Conservation (phyloP, 306 rosid genomes). For the Cercis canadensis region DNA sequence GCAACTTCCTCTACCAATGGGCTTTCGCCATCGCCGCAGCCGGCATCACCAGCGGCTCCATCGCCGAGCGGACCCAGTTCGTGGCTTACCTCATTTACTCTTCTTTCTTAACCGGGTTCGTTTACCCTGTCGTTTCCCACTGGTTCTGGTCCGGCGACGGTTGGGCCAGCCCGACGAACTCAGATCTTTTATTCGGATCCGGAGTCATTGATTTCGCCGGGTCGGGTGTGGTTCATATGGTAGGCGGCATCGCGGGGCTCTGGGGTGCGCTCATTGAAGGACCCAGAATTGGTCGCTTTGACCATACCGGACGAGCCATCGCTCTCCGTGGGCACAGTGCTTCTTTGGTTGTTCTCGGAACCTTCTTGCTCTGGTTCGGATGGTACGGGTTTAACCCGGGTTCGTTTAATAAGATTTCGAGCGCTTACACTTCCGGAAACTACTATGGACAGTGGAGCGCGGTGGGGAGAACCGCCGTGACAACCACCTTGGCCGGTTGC, state of each 20-base stretch:
- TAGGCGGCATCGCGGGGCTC: constrained; percentile 84
- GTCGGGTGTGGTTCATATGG: constrained; percentile 92
- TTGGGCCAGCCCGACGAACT: constrained; percentile 65
- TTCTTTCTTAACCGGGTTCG: constrained; percentile 85
- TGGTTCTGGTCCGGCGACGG: constrained; percentile 93
- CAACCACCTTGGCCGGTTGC: constrained; percentile 79
- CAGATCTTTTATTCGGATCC: constrained; percentile 49
- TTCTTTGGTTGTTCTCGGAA: constrained; percentile 70
- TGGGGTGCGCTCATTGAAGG: constrained; percentile 94
- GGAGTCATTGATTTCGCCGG: constrained; percentile 95
- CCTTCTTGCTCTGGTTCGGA: constrained; percentile 93
- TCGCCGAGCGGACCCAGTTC: constrained; percentile 89
- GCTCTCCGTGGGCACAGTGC: constrained; percentile 79
- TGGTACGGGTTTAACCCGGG: constrained; percentile 99
- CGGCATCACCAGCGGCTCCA: constrained; percentile 89
- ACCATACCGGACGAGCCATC: constrained; percentile 56
- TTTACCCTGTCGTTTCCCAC: constrained; percentile 87
- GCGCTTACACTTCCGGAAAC: constrained; percentile 42
- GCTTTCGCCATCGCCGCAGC: constrained; percentile 98
- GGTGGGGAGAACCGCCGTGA: constrained; percentile 88
- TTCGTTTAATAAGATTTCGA: constrained; percentile 66
- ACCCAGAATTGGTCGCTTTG: constrained; percentile 84
- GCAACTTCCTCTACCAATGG: constrained; percentile 86
- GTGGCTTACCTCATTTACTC: constrained; percentile 87
- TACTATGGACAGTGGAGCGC: constrained; percentile 92